These are phyloP conservation scores for Xylariaceae sp. DNA, from an alignment of 2,329 filamentous ascomycete genomes.

Conservation along the genomic window DNA sequence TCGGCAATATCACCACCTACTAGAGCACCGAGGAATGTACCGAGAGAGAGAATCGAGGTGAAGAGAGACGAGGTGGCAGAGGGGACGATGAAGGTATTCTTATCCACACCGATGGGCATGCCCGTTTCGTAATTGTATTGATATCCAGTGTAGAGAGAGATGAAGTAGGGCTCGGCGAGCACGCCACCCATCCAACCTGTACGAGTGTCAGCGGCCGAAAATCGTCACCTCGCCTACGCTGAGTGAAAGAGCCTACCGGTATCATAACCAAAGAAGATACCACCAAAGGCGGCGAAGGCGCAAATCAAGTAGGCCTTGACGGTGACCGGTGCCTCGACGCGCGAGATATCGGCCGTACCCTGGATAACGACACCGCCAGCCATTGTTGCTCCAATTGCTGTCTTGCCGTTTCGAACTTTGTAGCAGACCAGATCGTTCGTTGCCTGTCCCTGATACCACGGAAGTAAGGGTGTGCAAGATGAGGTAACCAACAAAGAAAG, in stretches of 20 bases:
- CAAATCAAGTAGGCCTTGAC: constrained; percentile 73
- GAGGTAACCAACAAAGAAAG: constrained; percentile 32
- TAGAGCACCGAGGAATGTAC: constrained; percentile 70
- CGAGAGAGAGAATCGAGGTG: constrained; percentile 69
- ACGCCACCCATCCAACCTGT: constrained; percentile 39
- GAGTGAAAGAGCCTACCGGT: constrained; percentile 56
- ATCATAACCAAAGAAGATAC: constrained; percentile 81
- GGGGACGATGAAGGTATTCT: constrained; percentile 50
- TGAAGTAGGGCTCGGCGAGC: constrained; percentile 44
- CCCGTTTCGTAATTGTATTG: constrained; percentile 40
- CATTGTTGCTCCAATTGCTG: constrained; percentile 34
- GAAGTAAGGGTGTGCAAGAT: constrained; percentile 26
- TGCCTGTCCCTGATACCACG: constrained; percentile 24
- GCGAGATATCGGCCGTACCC: constrained; percentile 58
- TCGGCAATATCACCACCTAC: constrained; percentile 71
- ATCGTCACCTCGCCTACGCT: background rate
- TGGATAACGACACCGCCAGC: constrained; percentile 39
- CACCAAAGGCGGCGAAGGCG: constrained; percentile 74
- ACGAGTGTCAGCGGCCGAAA: background rate
- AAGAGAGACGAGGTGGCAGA: constrained; percentile 64
- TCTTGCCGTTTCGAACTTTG: constrained; percentile 26
- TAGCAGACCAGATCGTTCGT: constrained; percentile 29
- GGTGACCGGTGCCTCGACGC: constrained; percentile 73
- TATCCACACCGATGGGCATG: constrained; percentile 35
- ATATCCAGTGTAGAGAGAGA: constrained; percentile 50